Percentiles rank a stretch among this genome's conserved stretches.
These are phyloP conservation scores for Penicillium fuscoglaucum DNA, from an alignment of 2,329 filamentous ascomycete species.

Conservation along the genomic window DNA sequence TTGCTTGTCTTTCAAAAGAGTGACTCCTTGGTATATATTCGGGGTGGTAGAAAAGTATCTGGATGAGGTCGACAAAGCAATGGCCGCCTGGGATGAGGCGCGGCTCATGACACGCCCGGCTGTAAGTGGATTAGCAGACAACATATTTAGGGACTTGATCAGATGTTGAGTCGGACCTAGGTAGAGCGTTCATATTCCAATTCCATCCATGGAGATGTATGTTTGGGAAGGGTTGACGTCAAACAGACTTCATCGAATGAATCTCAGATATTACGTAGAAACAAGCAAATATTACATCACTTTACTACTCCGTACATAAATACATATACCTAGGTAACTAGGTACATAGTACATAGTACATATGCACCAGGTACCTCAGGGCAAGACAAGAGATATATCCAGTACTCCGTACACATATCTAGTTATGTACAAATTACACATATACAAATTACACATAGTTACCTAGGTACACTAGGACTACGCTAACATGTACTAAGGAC, in stretches of 20 bases:
- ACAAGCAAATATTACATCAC: background rate
- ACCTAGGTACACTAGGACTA: too few species aligned
- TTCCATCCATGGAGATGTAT: background rate
- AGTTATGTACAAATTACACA: too few species aligned
- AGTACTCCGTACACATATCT: too few species aligned
- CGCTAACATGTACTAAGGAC: background rate
- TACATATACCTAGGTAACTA: too few species aligned
- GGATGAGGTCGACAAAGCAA: constrained; percentile 4
- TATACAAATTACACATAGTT: too few species aligned
- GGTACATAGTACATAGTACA: too few species aligned
- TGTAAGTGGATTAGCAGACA: constrained; percentile 4
- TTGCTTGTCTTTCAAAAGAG: constrained; percentile 51
- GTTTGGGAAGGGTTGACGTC: constrained; percentile 21
- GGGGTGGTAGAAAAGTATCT: constrained; percentile 24
- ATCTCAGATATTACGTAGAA: background rate
- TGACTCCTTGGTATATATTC: constrained; percentile 21
- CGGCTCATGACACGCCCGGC: constrained; percentile 5
- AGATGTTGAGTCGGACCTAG: too few species aligned
- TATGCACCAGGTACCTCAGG: too few species aligned
- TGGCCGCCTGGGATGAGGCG: constrained; percentile 11
- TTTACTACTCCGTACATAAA: background rate
- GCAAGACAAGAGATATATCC: too few species aligned
- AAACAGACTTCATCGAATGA: constrained; percentile 19
- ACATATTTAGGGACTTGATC: constrained; percentile 8
- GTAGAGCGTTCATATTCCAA: background rate